Evolutionary conservation across 495 filamentous ascomycete genomes (phyloP), one percentile per base, ranked within the genome.

Genomic region (Xylaria bambusicola): DNA sequence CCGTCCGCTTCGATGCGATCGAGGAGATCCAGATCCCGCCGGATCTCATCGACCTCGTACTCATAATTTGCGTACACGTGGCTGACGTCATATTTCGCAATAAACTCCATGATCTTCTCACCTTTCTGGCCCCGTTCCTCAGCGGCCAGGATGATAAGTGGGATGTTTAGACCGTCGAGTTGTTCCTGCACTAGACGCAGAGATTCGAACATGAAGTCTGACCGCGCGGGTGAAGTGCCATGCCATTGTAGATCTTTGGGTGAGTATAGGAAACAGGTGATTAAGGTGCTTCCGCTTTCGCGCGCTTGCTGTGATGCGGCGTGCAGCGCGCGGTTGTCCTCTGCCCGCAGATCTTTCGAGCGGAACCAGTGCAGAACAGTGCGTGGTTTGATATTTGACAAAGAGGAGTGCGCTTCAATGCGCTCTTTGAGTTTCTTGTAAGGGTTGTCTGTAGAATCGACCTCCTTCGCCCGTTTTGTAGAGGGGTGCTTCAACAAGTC

Each of bases 1-100:
- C 41, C 41, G 6, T 45, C 57, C 18, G 67, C 57, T 12, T 66
- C 61, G 3, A 69, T 38, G 10, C 33, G 49, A 35, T 71, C 59
- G 2, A 74, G 61, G 5, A 77, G 57, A 31, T 70, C 68, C 56
- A 73, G 69, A 20, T 79, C 76, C 4, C 76, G 60, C 2, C 84
- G 75, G 18, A 86, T 62, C 59, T 86, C 83, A 62, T 86, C 83
- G 4, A 86, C 79, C 58, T 86, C 83, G 56, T 86, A 86, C 61
- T 86, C 83, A 21, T 80, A 74, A 63, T 86, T 86, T 0, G 79
- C 76, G 63, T 74, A 84, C 0, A 86, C 60, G 47, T 84, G 75
- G 1, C 66, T 70, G 6, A 74, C 58, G 13, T 68, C 61, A 33
- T 79, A 66, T 20, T 75, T 65, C 35, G 66, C 66, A 6, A 74